Evolutionary conservation across 2,329 filamentous ascomycete genomes (phyloP), one percentile per base, ranked within the genome.

Genomic region (Cladorrhinum sp.): DNA sequence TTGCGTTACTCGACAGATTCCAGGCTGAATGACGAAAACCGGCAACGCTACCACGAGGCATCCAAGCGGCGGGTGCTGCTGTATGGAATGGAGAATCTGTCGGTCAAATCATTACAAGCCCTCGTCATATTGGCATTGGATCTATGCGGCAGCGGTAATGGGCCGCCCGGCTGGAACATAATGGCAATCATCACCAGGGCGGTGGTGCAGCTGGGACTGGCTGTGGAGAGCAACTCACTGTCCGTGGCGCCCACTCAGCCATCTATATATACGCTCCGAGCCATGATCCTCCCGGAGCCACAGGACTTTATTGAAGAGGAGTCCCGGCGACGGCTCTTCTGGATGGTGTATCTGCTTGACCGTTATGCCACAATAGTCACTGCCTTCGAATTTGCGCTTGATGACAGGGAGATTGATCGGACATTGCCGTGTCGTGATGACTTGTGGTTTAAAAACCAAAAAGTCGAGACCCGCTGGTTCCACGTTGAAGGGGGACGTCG

Each of bases 261-360:
- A 1, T 96, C 93, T 0, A 96, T 96, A 51, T 96, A 96, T 71
- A 96, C 92, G 0, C 78, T 96, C 50, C 83, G 92, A 58, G 91
- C 92, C 16, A 93, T 93, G 78, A 87, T 93, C 2, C 79, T 96
- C 0, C 90, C 92, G 0, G 92, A 96, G 62, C 84, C 93, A 0
- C 87, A 85, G 55, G 90, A 92, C 63, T 96, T 93, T 74, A 89
- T 96, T 59, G 92, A 96, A 71, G 93, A 96, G 63, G 93, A 97
- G 73, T 90, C 90, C 48, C 81, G 92, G 25, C 83, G 93, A 25
- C 82, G 93, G 24, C 78, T 96, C 1, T 96, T 97, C 73, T 97
- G 93, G 93, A 93, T 96, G 87, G 87, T 96, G 10, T 97, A 96
- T 70, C 77, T 96, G 12, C 81, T 97, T 5, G 93, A 97, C 72